Evolutionary conservation across 257 asterid genomes (phyloP).

Genomic region (Cordia subcordata): DNA sequence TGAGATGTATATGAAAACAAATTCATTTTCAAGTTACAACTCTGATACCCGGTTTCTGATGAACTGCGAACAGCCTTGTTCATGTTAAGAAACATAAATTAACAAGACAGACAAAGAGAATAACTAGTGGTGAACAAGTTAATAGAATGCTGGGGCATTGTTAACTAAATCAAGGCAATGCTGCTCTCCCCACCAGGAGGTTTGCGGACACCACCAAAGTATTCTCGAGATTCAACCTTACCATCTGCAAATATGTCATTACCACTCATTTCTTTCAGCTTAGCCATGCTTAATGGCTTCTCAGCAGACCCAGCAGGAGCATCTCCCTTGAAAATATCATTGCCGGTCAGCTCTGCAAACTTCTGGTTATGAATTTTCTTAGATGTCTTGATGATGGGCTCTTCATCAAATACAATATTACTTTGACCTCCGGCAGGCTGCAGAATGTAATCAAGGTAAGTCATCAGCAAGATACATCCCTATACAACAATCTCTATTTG

Average conservation of each 20-base stretch:
- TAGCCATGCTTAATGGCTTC: slow-evolving; percentile 76
- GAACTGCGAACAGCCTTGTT: not conserved
- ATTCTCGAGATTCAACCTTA: slow-evolving; percentile 63
- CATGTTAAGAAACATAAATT: not conserved
- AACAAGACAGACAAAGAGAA: not conserved
- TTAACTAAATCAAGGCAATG: slow-evolving; percentile 60
- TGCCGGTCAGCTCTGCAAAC: slow-evolving; percentile 81
- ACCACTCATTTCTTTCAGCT: slow-evolving; percentile 87
- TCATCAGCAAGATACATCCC: too few species aligned
- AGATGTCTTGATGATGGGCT: slow-evolving; percentile 51
- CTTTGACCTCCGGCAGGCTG: slow-evolving; percentile 98
- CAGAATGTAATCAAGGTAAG: not conserved
- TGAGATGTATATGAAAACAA: too few species aligned
- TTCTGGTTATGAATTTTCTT: slow-evolving; percentile 85
- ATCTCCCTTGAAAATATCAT: slow-evolving; percentile 87
- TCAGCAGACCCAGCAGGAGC: slow-evolving; percentile 67
- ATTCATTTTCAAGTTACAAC: not conserved
- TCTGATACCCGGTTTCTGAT: not conserved
- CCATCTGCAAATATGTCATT: slow-evolving; percentile 73
- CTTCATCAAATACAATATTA: slow-evolving; percentile 72
- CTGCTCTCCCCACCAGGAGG: slow-evolving; percentile 96
- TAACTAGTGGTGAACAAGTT: not conserved
- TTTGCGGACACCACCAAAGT: slow-evolving; percentile 80
- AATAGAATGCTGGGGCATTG: not conserved
- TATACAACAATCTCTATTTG: too few species aligned